Evolutionary conservation across 2,329 filamentous ascomycete genomes (phyloP), one percentile per base, ranked within the genome.

Genomic region (Hypoxylon sp.): DNA sequence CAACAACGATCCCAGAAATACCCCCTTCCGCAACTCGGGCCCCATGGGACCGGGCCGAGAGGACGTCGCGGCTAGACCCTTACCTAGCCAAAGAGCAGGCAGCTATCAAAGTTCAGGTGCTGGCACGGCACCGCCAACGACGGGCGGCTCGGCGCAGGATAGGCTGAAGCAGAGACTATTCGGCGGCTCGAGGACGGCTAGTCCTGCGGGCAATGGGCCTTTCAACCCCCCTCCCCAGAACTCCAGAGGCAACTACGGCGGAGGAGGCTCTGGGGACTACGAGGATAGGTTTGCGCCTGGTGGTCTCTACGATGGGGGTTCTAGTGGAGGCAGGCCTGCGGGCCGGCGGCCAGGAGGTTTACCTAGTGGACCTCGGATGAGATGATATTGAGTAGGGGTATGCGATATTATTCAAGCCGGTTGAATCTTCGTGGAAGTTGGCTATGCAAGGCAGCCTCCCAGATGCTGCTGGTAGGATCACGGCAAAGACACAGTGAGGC

Each of bases 111-210:
- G 70, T 30, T 62, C 66, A 20, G 71, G 63, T 17, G 27, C 65
- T 20, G 73, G 68, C 66, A 67, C 73, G 63, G 67, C 57, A 66
- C 69, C 63, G 57, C 64, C 63, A 58, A 63, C 57, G 23, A 62
- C 72, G 27, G 74, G 78, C 2, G 78, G 78, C 23, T 84, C 86
- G 13, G 91, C 91, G 40, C 90, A 95, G 73, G 90, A 96, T 63
- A 79, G 90, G 61, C 75, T 97, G 62, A 90, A 91, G 67, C 90
- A 91, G 64, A 78, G 90, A 55, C 74, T 96, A 34, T 91, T 91
- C 79, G 84, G 83, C n/a, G 80, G 78, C 4, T 72, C 81, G 15
- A 78, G 80, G 59, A 81, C 81, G 31, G 75, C 76, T 36, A 87
- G 83, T 58, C 82, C 84, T 6, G 73, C 74, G 16, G 67, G 71